Conservation (phyloP, 1,284 basidiomycete species). For the Rhodotorula sp. region DNA sequence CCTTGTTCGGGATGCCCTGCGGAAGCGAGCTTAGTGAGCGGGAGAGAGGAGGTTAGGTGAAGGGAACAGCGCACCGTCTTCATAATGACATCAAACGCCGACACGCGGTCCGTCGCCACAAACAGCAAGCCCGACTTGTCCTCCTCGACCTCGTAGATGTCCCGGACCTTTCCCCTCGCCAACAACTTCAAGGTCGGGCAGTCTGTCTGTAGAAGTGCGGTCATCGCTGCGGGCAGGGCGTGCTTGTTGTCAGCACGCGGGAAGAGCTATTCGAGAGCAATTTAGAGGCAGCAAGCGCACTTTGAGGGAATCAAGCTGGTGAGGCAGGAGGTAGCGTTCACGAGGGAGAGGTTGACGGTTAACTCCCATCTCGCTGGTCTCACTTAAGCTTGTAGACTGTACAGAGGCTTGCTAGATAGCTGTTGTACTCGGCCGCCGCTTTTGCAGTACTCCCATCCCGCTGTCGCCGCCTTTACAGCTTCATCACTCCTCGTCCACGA, state of each 20-base stretch:
- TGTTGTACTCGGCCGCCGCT: no score
- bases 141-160: slow-evolving; percentile 72
- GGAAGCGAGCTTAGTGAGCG: background rate
- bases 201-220: slow-evolving; percentile 42
- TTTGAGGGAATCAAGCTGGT: background rate
- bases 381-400: background rate
- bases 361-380: background rate
- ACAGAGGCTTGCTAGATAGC: no score
- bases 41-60: background rate
- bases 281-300: no score
- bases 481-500: background rate
- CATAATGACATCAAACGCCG: slow-evolving; percentile 93
- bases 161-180: slow-evolving; percentile 87
- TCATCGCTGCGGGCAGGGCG: no score
- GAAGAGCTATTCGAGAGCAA: background rate
- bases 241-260: background rate
- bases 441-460: no score
- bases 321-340: no score
- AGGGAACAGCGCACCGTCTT: slow-evolving; percentile 66
- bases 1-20: slow-evolving; percentile 92
- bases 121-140: slow-evolving; percentile 72
- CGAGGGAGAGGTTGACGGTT: no score
- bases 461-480: background rate
- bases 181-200: slow-evolving; percentile 60
- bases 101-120: slow-evolving; percentile 93